Percentiles rank a stretch among this genome's conserved stretches.
These are phyloP conservation scores for Pichia sp. DNA, from an alignment of 1,139 yeast genomes.

Conservation along the genomic window DNA sequence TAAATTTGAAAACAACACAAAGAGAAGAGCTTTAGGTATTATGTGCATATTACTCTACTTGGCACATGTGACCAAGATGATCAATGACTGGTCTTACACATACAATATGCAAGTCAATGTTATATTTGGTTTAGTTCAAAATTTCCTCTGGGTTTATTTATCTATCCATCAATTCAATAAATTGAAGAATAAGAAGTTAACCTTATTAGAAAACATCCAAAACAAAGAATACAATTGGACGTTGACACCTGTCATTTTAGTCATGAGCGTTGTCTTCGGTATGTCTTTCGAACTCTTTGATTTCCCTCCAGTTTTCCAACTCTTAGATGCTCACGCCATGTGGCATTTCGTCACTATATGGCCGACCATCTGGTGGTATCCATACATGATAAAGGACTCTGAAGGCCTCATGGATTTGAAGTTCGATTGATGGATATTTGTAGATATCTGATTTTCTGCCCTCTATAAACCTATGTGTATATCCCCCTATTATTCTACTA, in stretches of 20 bases:
- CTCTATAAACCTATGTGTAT: not conserved
- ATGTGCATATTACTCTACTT: conserved; percentile 50
- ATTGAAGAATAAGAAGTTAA: conserved; percentile 29
- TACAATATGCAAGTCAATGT: conserved; percentile 95
- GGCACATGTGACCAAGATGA: conserved; percentile 65
- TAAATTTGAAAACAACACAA: conserved; percentile 34
- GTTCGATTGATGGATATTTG: conserved; percentile 19
- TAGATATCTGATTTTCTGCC: not conserved
- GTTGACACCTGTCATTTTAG: conserved; percentile 53
- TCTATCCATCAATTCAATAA: conserved; percentile 14
- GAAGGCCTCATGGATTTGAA: conserved; percentile 29
- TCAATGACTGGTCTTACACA: conserved; percentile 82
- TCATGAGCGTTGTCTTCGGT: conserved; percentile 56
- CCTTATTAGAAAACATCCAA: conserved; percentile 27
- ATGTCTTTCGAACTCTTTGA: conserved; percentile 90
- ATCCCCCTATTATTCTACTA: not conserved
- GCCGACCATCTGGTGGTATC: conserved; percentile 44
- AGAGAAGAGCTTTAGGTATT: conserved; percentile 37
- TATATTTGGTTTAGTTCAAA: conserved; percentile 71
- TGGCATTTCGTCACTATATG: conserved; percentile 86
- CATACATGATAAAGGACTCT: conserved; percentile 35
- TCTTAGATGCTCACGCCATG: conserved; percentile 88
- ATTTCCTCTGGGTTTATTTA: conserved; percentile 45
- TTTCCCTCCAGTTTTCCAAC: conserved; percentile 68
- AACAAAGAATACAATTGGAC: conserved; percentile 38